These are phyloP conservation scores for Debaryomyces tyrocola DNA, from an alignment of 805 yeast genomes.

Conservation along the genomic window DNA sequence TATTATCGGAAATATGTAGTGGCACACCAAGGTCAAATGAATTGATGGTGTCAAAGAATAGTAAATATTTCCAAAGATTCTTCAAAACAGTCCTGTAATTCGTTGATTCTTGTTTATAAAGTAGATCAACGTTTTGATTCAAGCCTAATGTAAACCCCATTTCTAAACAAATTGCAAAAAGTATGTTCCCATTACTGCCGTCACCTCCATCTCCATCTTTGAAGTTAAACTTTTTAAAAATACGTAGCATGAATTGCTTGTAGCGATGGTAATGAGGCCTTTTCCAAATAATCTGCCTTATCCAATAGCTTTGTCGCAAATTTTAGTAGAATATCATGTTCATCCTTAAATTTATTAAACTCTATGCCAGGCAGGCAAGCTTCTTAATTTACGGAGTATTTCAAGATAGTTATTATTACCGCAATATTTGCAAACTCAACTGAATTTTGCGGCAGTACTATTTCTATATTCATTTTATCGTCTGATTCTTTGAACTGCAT, in stretches of 20 bases:
- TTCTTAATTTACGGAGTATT: neutral
- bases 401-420: neutral
- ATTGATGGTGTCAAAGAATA: neutral
- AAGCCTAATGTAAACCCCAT: neutral
- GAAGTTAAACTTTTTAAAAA: neutral
- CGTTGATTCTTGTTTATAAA: neutral
- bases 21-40: neutral
- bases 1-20: neutral
- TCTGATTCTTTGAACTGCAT: too few relatives aligned
- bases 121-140: neutral
- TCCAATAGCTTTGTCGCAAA: neutral
- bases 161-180: neutral
- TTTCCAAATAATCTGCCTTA: neutral
- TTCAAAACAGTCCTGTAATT: neutral
- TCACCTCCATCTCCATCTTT: constrained; percentile 1
- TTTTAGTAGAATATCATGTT: neutral
- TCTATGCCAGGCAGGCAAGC: too few relatives aligned
- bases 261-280: neutral
- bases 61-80: neutral
- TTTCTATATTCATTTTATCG: neutral
- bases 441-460: neutral
- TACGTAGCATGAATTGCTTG: neutral
- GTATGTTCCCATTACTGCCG: neutral
- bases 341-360: neutral
- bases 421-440: neutral